These are phyloP conservation scores for Pseudonitzschia delicatissima DNA, from an alignment of 108 stramenopile genomes.

Conservation along the genomic window DNA sequence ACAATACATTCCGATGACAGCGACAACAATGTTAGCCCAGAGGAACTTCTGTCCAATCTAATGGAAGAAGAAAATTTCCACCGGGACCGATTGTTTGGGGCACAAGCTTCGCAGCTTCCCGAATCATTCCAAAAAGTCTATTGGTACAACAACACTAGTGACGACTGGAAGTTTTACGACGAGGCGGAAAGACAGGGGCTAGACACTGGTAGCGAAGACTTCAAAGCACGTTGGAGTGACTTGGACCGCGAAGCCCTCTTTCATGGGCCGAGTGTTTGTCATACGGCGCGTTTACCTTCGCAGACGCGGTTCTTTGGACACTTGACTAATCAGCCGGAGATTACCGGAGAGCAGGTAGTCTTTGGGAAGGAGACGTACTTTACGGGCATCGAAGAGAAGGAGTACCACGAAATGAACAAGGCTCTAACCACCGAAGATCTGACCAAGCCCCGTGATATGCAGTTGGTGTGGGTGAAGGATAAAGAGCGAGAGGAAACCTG, in stretches of 20 bases:
- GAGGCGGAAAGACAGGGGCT: background rate
- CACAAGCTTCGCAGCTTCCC: background rate
- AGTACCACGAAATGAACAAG: background rate
- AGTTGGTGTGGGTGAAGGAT: background rate
- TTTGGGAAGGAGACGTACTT: slow-evolving; percentile 1
- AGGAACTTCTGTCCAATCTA: background rate
- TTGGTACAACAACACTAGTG: slow-evolving; percentile 8
- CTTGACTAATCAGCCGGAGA: background rate
- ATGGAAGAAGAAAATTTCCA: background rate
- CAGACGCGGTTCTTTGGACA: slow-evolving; percentile 15
- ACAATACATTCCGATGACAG: background rate
- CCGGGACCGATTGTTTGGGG: background rate
- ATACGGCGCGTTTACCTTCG: slow-evolving; percentile 18
- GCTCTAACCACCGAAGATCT: too few species aligned
- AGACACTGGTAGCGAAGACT: background rate
- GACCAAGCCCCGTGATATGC: too few species aligned
- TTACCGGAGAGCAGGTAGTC: background rate
- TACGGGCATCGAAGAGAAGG: background rate
- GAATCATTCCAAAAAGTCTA: background rate
- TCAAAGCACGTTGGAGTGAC: background rate
- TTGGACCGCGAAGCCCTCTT: background rate
- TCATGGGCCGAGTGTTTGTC: slow-evolving; percentile 17
- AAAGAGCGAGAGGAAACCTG: background rate
- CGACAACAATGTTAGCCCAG: too few species aligned
- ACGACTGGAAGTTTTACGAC: background rate